Evolutionary conservation across 192 early-diverging fungal genomes (phyloP).

Genomic region (Endogone sp.): DNA sequence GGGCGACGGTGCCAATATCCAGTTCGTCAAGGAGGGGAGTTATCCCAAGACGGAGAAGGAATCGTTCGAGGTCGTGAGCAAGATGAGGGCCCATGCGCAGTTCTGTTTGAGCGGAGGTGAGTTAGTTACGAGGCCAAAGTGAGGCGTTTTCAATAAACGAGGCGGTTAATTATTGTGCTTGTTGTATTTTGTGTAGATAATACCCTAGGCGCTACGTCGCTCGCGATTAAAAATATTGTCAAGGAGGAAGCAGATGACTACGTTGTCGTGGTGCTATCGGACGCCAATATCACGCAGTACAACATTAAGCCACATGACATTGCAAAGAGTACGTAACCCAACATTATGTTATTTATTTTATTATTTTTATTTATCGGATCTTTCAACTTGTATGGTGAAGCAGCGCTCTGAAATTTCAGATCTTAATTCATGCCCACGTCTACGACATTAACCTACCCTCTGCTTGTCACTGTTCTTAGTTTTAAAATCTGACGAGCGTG

Average conservation of each 20-base stretch:
- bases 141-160: too few relatives aligned
- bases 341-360: not conserved
- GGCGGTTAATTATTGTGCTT: too few relatives aligned
- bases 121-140: not conserved
- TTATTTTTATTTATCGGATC: conserved; percentile 3
- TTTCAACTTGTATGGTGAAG: too few relatives aligned
- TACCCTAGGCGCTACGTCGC: conserved; percentile 61
- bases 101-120: conserved; percentile 70
- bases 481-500: conserved; percentile 65
- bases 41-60: conserved; percentile 81
- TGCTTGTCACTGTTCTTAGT: conserved; percentile 27
- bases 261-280: conserved; percentile 73
- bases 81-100: conserved; percentile 76
- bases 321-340: conserved; percentile 43
- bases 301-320: conserved; percentile 70
- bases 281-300: conserved; percentile 79
- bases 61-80: conserved; percentile 57
- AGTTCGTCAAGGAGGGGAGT: conserved; percentile 64
- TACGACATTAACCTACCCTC: not conserved
- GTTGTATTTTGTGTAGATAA: conserved; percentile 46
- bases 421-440: too few relatives aligned
- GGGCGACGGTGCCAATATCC: conserved; percentile 69
- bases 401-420: too few relatives aligned
- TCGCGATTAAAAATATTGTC: conserved; percentile 64
- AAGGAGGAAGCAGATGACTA: conserved; percentile 77